Base-by-base conservation (phyloP, 345 rosid species). In the Eucalyptus globulus region DNA sequence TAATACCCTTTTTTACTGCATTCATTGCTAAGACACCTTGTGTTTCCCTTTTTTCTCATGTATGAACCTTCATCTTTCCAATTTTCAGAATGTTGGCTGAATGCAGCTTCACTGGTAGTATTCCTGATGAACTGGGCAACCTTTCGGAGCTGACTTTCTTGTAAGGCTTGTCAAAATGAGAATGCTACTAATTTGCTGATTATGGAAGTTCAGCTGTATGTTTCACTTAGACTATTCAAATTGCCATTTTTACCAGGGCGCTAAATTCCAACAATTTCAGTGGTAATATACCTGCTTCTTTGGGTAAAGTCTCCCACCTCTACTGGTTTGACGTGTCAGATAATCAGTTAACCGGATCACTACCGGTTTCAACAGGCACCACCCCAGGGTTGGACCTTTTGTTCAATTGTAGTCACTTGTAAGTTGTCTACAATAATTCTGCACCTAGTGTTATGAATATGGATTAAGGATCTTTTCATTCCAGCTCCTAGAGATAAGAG, bases 91-190 rank as follows among this genome's bases (percentile, higher is more conserved):
- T 97, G 88, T 90, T 98, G 47, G 97, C 97, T 50, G 98, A 97
- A 1, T 98, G 98, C 90, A 92, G 97, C 91, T 95, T 98, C 93
- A 94, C 94, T 80, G 99, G 99, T 53, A 92, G 80, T 88, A 94
- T 98, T 90, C 99, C 99, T 37, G 93, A 93, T 45, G 97, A 97
- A 89, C 89, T 98, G 60, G 99, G 98, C 87, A 95, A 93, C 90
- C 98, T 98, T 90, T 90, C 91, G 31, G 95, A 95, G 87, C 92
- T 98, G 90, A 94, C 98, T 62, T 98, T 98, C 95, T 88, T 98
- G 99, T 98, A 95, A 95, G 97, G 49, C 88, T 86, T 53, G 49
- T 43, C 58, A 43, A n/a, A 56, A 80, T n/a, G 27, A 10, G 60
- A 86, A 86, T 24, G 27, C 60, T 5, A 49, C 43, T 50, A 49